Conservation (phyloP, 2,329 filamentous ascomycete genomes). For the Fusarium mundagurra region DNA sequence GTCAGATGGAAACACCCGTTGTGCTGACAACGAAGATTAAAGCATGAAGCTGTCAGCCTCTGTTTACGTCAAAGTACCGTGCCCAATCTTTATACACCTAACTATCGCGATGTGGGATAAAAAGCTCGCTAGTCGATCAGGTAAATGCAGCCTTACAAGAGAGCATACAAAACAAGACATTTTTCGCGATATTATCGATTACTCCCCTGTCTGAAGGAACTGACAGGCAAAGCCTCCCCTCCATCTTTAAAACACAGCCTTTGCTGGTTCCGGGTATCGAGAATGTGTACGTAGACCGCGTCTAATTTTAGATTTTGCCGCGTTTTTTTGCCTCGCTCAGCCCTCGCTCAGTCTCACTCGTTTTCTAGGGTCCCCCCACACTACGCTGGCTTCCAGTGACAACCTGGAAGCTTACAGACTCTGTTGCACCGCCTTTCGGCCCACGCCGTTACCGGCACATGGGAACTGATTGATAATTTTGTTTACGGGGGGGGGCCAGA, state of each 20-base stretch:
- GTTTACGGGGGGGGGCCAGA: not conserved
- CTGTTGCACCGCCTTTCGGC: constrained; percentile 1
- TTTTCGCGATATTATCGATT: constrained; percentile 4
- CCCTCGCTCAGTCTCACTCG: constrained; percentile 4
- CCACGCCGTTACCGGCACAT: not conserved
- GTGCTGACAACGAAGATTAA: constrained; percentile 19
- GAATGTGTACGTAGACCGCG: not conserved
- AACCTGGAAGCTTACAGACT: not conserved
- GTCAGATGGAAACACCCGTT: constrained; percentile 14
- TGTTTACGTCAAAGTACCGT: not conserved
- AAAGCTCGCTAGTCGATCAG: not conserved
- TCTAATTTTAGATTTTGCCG: constrained; percentile 42
- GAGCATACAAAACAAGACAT: not conserved
- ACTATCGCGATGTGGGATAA: not conserved
- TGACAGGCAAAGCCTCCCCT: constrained; percentile 26
- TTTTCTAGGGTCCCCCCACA: not conserved
- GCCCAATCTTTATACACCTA: not conserved
- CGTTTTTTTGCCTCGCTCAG: constrained; percentile 38
- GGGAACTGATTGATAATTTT: not conserved
- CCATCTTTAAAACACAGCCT: constrained; percentile 33
- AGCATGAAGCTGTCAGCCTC: constrained; percentile 15
- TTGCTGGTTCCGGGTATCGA: constrained; percentile 25
- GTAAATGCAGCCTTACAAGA: constrained; percentile 4
- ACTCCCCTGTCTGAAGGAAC: not conserved
- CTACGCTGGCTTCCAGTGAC: not conserved